Base-by-base conservation (phyloP, 139 green algal species). In the Coelastrella sp. region DNA sequence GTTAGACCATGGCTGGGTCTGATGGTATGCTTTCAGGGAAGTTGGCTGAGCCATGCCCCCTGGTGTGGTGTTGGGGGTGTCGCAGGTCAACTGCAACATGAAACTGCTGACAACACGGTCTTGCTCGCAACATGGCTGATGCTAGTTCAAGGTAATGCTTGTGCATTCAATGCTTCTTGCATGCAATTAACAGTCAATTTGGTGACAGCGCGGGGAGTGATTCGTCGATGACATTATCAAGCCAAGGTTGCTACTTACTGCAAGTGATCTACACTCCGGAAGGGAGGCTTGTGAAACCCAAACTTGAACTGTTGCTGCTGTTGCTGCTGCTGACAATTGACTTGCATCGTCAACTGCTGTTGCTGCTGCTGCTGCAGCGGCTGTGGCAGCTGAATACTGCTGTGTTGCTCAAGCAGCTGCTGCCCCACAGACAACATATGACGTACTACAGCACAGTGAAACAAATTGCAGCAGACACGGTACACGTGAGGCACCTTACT, bases 281-380 rank as follows among this genome's bases (percentile, higher is more conserved):
- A 87, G 5, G 82, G 82, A 11, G 82, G 82, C 16, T 87, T 87
- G 82, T 87, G 82, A 14, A 87, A 87, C 14, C 82, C 82, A 78
- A 87, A 79, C 65, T 87, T 79, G 32, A 57, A 86, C 32, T 54
- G 10, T 7, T 7, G 22, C n/a, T 78, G 82, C 16, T 76, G 65
- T 0, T 60, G 65, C 5, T 73, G 60, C 64, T 59, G 59, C 64
- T 78, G 32, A 23, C 17, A 14, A 20, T 58, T 14, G n/a, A 58
- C 20, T 4, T n/a, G n/a, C 20, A 32, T 8, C 74, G 80, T 10
- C 59, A 7, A 59, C 3, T 14, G n/a, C 47, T 74, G 59, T 59
- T 57, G 77, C 54, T 83, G 77, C 80, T 86, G 80, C 80, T 74
- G 59, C 8, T n/a, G 19, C 59, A 60, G 60, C 22, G 22, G 3